These are phyloP conservation scores for Avena atlantica DNA, from an alignment of 176 grass and related monocot genomes.

Conservation along the genomic window DNA sequence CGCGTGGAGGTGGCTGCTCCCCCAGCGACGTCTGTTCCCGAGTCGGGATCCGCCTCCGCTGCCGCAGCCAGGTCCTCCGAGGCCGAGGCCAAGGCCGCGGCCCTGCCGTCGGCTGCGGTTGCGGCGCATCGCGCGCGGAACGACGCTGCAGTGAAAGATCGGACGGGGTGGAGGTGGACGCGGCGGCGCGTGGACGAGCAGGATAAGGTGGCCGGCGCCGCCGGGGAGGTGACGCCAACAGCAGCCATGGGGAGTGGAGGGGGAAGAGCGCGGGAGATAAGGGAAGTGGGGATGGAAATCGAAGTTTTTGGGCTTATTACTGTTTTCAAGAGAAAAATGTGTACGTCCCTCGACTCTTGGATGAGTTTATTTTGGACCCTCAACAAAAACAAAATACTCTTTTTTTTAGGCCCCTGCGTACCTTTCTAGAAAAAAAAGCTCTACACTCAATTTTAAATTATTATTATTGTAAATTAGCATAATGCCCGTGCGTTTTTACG, in stretches of 20 bases:
- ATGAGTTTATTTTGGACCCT: too few species aligned
- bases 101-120: conserved; percentile 27
- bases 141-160: neutral
- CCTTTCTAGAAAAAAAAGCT: too few species aligned
- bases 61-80: conserved; percentile 24
- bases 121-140: conserved; percentile 49
- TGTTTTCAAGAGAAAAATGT: neutral
- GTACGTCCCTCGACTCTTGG: neutral
- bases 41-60: conserved; percentile 25
- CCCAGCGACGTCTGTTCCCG: conserved; percentile 35
- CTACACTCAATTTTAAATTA: too few species aligned
- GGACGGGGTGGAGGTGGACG: neutral
- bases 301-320: conserved; percentile 34
- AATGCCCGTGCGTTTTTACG: too few species aligned
- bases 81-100: conserved; percentile 26
- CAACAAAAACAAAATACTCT: too few species aligned
- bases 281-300: conserved; percentile 57
- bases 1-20: conserved; percentile 55
- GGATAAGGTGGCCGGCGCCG: conserved; percentile 35
- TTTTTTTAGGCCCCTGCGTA: too few species aligned
- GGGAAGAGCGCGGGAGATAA: conserved; percentile 60
- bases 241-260: conserved; percentile 44
- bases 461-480: too few species aligned
- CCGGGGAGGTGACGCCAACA: conserved; percentile 45
- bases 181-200: neutral